phyloP scores from a whole-genome alignment of 257 asterid species.

The Leptodermis oblonga region DNA sequence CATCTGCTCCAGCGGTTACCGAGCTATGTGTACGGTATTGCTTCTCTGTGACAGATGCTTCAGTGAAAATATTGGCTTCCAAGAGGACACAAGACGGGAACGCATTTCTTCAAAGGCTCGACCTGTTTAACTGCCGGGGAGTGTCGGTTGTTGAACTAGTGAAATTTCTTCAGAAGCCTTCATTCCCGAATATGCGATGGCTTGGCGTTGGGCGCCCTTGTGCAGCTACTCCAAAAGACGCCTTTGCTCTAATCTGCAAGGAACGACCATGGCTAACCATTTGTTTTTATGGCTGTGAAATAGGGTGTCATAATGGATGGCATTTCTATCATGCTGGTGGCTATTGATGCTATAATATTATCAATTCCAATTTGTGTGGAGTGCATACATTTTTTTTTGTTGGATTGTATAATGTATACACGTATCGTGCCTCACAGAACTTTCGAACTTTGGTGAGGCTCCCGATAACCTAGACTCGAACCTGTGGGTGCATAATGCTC shows the following conservation, averaged over 20 bases:
- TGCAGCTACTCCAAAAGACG: conserved; percentile 31
- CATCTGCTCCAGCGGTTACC: conserved; percentile 39
- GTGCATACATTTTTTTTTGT: too few species aligned
- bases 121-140: conserved; percentile 45
- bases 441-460: too few species aligned
- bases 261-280: conserved; percentile 61
- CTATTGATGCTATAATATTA: neutral
- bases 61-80: conserved; percentile 38
- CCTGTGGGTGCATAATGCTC: too few species aligned
- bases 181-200: conserved; percentile 59
- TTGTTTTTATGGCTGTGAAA: conserved; percentile 71
- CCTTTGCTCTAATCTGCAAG: conserved; percentile 23
- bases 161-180: conserved; percentile 33
- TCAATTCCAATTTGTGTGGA: too few species aligned
- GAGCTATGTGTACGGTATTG: conserved; percentile 71
- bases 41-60: conserved; percentile 51
- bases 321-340: conserved; percentile 33
- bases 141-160: conserved; percentile 32
- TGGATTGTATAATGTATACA: too few species aligned
- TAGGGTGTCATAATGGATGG: conserved; percentile 89
- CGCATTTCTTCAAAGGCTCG: conserved; percentile 44
- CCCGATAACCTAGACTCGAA: too few species aligned
- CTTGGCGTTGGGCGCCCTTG: conserved; percentile 59
- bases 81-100: conserved; percentile 23
- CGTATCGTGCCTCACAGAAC: too few species aligned